A percentile compares a stretch with the other conserved stretches of the same genome.
These are phyloP conservation scores for Tetrapisispora nanseiensis DNA, from an alignment of 805 yeast species.

Conservation along the genomic window DNA sequence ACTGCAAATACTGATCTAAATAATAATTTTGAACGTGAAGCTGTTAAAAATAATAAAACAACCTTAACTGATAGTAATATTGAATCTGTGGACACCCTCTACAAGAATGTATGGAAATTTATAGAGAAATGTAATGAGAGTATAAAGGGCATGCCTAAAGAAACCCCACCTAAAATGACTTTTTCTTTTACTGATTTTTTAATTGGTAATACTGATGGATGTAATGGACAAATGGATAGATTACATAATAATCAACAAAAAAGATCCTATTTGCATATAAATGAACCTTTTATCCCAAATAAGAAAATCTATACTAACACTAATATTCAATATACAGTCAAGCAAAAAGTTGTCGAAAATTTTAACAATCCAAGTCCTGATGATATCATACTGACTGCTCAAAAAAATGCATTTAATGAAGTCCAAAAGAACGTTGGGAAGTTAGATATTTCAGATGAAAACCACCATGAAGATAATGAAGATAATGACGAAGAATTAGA, in stretches of 20 bases:
- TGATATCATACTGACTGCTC: conserved; percentile 55
- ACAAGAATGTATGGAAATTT: not conserved
- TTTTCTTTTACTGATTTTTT: not conserved
- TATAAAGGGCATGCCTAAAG: not conserved
- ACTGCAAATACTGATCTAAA: not conserved
- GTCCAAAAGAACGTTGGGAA: conserved; percentile 3
- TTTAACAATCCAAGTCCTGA: conserved; percentile 76
- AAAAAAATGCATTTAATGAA: conserved; percentile 36
- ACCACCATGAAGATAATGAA: conserved; percentile 12
- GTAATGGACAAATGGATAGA: not conserved
- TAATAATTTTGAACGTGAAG: not conserved
- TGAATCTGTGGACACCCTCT: too few species aligned
- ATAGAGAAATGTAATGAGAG: not conserved
- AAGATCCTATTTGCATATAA: conserved; percentile 19
- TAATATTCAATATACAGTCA: not conserved
- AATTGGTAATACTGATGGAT: not conserved
- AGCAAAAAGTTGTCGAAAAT: conserved; percentile 34
- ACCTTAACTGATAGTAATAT: not conserved
- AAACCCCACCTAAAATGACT: not conserved
- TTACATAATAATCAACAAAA: not conserved
- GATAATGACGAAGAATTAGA: conserved; percentile 20
- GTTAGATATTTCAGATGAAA: conserved; percentile 11
- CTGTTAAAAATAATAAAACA: not conserved
- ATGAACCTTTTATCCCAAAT: conserved; percentile 21
- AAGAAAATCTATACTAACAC: conserved; percentile 30